Conservation (phyloP, 2,329 filamentous ascomycete species). For the Aspergillus sp. region DNA sequence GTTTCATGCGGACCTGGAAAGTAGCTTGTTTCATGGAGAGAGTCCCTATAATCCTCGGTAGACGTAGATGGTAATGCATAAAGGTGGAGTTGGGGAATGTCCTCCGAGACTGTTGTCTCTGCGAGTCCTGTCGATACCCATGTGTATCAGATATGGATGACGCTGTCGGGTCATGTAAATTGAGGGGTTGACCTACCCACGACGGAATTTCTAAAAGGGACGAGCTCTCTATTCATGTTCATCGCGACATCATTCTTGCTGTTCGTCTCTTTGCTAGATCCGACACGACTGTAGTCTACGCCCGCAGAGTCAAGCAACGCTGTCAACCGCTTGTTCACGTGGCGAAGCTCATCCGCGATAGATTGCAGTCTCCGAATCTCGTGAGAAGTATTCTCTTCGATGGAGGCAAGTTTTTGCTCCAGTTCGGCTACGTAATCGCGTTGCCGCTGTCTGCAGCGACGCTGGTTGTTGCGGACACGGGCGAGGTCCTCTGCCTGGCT, state of each 20-base stretch:
- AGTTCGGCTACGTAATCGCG: slow-evolving; percentile 41
- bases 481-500: slow-evolving; percentile 32
- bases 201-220: background rate
- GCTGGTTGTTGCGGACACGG: slow-evolving; percentile 52
- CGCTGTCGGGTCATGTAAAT: background rate
- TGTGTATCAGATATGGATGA: background rate
- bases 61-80: background rate
- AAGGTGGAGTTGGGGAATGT: background rate
- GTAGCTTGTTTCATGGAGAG: background rate
- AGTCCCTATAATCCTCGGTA: background rate
- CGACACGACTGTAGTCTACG: background rate
- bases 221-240: background rate
- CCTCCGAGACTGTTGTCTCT: background rate
- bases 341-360: no score
- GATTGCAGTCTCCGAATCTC: slow-evolving; percentile 1
- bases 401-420: slow-evolving; percentile 22
- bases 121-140: background rate
- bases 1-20: background rate
- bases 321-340: no score
- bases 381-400: background rate
- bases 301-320: background rate
- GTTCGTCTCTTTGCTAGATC: background rate
- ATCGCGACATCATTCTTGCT: background rate
- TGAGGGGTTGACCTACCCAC: background rate
- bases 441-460: slow-evolving; percentile 48